These are phyloP conservation scores for Epichloe gansuensis DNA, from an alignment of 2,329 filamentous ascomycete genomes.

Conservation along the genomic window DNA sequence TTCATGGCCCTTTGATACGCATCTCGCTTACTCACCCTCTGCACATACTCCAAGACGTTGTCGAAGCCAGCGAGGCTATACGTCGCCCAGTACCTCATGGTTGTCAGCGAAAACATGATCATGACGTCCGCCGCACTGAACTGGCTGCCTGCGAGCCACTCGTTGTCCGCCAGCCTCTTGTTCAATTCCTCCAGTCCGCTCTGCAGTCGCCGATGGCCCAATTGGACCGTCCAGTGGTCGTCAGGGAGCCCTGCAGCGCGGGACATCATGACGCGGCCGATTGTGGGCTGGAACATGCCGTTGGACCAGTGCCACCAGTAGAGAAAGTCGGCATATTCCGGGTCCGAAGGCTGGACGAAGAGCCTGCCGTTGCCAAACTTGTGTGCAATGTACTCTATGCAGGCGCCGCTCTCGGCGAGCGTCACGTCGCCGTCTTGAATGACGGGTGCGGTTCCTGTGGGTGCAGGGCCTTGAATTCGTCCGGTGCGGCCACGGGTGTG, in stretches of 20 bases:
- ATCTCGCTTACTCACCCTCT: conserved; percentile 29
- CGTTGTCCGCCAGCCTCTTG: conserved; percentile 30
- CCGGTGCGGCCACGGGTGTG: conserved; percentile 21
- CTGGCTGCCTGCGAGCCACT: conserved; percentile 47
- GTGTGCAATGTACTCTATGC: conserved; percentile 48
- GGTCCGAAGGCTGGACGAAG: conserved; percentile 29
- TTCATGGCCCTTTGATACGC: conserved; percentile 35
- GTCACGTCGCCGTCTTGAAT: conserved; percentile 43
- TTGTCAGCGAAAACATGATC: conserved; percentile 48
- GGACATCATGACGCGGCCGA: conserved; percentile 27
- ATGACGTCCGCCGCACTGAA: conserved; percentile 58
- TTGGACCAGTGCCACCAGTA: conserved; percentile 53
- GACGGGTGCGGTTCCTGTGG: conserved; percentile 44
- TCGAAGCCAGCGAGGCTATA: conserved; percentile 28
- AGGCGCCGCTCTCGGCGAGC: conserved; percentile 48
- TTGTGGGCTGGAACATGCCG: conserved; percentile 27
- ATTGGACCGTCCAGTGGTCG: conserved; percentile 17
- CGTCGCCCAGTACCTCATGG: conserved; percentile 41
- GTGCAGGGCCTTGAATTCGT: conserved; percentile 30
- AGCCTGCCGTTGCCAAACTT: conserved; percentile 39
- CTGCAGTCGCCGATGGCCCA: conserved; percentile 21
- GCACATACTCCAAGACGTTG: conserved; percentile 33
- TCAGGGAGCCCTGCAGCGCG: conserved; percentile 1
- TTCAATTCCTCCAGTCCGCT: conserved; percentile 38
- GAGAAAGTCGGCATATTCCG: conserved; percentile 46